Conservation (phyloP, 2,329 filamentous ascomycete genomes). For the Penicillium sclerotiorum region DNA sequence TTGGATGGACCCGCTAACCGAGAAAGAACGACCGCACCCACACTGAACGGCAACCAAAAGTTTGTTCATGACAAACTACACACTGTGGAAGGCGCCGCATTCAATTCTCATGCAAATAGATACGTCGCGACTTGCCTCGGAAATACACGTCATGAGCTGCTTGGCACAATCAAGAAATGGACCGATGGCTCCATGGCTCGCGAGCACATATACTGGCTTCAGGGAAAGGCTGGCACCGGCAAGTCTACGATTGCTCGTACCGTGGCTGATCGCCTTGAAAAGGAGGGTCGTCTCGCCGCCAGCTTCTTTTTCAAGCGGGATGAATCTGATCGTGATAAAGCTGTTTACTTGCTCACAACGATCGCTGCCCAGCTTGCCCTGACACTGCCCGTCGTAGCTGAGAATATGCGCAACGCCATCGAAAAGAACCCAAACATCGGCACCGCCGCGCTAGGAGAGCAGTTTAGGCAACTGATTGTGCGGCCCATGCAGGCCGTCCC, state of each 20-base stretch:
- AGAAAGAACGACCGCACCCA: not conserved
- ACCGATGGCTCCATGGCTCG: not conserved
- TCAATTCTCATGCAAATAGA: slow-evolving; percentile 1
- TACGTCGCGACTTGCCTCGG: not conserved
- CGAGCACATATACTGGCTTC: slow-evolving; percentile 23
- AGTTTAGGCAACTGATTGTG: not conserved
- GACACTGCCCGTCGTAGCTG: not conserved
- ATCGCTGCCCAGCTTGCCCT: not conserved
- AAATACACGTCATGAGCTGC: slow-evolving; percentile 1
- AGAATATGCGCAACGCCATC: slow-evolving; percentile 1
- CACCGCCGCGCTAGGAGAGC: not conserved
- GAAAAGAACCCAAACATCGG: not conserved
- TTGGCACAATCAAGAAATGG: not conserved
- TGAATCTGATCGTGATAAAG: slow-evolving; percentile 2
- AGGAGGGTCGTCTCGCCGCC: not conserved
- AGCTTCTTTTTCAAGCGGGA: slow-evolving; percentile 5
- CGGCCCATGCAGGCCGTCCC: not conserved
- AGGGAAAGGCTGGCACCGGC: slow-evolving; percentile 13
- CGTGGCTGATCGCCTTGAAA: not conserved
- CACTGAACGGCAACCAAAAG: not conserved
- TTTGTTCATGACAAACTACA: not conserved
- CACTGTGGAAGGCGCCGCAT: not conserved
- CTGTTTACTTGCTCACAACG: not conserved
- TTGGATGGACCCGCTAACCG: not conserved
- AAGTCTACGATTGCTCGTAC: slow-evolving; percentile 8